phyloP scores from a whole-genome alignment of 305 asterid genomes.

The Rubia balearica region DNA sequence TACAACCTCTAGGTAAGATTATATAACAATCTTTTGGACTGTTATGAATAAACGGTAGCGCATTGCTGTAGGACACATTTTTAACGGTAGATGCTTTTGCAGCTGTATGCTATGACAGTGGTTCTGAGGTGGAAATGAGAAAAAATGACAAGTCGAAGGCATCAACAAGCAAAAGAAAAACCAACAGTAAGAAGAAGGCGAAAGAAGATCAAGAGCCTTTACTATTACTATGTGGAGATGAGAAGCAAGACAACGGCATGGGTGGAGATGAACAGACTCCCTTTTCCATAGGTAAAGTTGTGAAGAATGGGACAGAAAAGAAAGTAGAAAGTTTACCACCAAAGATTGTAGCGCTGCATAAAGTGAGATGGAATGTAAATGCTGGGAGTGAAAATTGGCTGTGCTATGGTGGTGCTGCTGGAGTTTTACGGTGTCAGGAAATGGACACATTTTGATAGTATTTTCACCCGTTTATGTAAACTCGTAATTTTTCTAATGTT shows the following conservation, averaged over 20 bases:
- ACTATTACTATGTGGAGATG: slow-evolving; percentile 7
- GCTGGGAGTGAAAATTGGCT: slow-evolving; percentile 82
- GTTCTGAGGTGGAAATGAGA: slow-evolving; percentile 20
- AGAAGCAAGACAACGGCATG: slow-evolving; percentile 8
- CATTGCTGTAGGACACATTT: background rate
- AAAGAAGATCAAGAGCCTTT: slow-evolving; percentile 17
- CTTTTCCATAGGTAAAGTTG: slow-evolving; percentile 5
- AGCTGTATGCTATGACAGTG: slow-evolving; percentile 28
- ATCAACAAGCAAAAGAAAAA: slow-evolving; percentile 17
- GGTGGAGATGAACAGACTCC: background rate
- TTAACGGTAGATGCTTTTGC: slow-evolving; percentile 13
- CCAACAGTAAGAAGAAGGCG: slow-evolving; percentile 17
- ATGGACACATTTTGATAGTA: slow-evolving; percentile 24
- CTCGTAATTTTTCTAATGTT: background rate
- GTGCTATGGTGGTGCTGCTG: slow-evolving; percentile 89
- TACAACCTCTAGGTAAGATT: slow-evolving; percentile 31
- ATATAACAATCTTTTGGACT: background rate
- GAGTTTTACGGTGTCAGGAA: slow-evolving; percentile 69
- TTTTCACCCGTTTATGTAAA: background rate
- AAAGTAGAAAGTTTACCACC: slow-evolving; percentile 43
- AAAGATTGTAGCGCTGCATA: slow-evolving; percentile 58
- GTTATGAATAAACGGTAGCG: background rate
- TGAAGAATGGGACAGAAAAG: slow-evolving; percentile 10
- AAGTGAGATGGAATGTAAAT: slow-evolving; percentile 81
- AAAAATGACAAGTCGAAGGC: background rate